Evolutionary conservation across 257 asterid species (phyloP).

Genomic region (Solanum bulbocastanum): DNA sequence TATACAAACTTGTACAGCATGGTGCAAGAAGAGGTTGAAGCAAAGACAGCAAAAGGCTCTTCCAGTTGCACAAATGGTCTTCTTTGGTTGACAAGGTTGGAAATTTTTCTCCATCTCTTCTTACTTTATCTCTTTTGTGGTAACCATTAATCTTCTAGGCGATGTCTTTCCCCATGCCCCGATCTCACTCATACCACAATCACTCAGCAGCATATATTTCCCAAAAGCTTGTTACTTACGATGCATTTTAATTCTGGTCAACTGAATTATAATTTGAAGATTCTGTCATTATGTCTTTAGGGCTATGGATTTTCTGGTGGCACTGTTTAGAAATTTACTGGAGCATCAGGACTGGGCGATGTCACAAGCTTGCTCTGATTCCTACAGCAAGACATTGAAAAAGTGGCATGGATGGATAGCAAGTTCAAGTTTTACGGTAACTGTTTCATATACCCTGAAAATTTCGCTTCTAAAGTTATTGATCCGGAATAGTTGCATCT

Average conservation of each 20-base stretch:
- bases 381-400: slow-evolving; percentile 75
- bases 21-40: slow-evolving; percentile 87
- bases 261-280: not conserved
- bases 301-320: slow-evolving; percentile 97
- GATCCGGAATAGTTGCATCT: not conserved
- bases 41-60: slow-evolving; percentile 85
- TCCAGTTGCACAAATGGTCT: slow-evolving; percentile 97
- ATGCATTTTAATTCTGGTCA: not conserved
- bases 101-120: not conserved
- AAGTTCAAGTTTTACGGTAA: slow-evolving; percentile 86
- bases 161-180: not conserved
- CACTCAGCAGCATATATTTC: not conserved
- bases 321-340: slow-evolving; percentile 60
- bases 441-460: not conserved
- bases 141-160: not conserved
- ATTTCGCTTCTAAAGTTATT: not conserved
- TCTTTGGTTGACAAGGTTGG: slow-evolving; percentile 94
- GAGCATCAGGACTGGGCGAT: slow-evolving; percentile 80
- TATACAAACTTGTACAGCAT: slow-evolving; percentile 63
- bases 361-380: slow-evolving; percentile 85
- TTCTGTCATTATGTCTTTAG: slow-evolving; percentile 20
- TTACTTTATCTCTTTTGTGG: not conserved
- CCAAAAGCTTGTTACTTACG: not conserved
- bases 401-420: slow-evolving; percentile 98
- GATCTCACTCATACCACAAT: not conserved